Evolutionary conservation across 169 alveolate genomes (phyloP), one percentile per base, ranked within the genome.

Genomic region (Plasmodium gallinaceum): DNA sequence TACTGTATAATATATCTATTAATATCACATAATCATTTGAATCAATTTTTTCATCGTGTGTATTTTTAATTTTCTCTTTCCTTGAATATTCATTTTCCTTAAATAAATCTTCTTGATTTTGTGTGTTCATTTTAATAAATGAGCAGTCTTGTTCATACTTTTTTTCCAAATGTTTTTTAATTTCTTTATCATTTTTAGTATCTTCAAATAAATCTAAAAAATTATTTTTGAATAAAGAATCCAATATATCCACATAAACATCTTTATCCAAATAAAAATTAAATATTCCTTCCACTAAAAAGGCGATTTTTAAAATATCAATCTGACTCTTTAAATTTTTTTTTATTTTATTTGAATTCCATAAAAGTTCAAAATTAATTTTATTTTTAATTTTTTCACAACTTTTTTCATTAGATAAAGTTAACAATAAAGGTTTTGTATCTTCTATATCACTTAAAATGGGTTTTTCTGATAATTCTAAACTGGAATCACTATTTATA

Each of bases 301-400:
- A 86, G n/a, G 92, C 92, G 22, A 42, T 86, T 86, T 61, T 86
- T 71, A 86, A 73, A 70, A 86, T 69, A 70, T 69, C 52, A 12
- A 86, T 70, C 70, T 86, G 92, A 43, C 70, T 60, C 45, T 86
- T 86, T 26, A 58, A 70, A 48, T n/a, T 60, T 16, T 37, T 86
- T 71, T 71, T 86, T 86, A 86, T 37, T 32, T 71, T 66, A 46
- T 71, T 51, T n/a, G 92, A 86, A 43, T 86, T 86, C 92, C 92
- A 86, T 46, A 86, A 46, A 8, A 86, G 20, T 20, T 86, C 92
- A 51, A 86, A 86, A 66, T 60, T 86, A 70, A 86, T 86, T 43
- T 86, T 86, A 32, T 86, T 86, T 70, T 86, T 86, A n/a, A 86
- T 86, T 86, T 86, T 46, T 66, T 64, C 75, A 24, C 39, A 18